A percentile compares a stretch with the other conserved stretches of the same genome.
Conservation (phyloP, 192 early-diverging fungal species). For the Piromyces sp. region DNA sequence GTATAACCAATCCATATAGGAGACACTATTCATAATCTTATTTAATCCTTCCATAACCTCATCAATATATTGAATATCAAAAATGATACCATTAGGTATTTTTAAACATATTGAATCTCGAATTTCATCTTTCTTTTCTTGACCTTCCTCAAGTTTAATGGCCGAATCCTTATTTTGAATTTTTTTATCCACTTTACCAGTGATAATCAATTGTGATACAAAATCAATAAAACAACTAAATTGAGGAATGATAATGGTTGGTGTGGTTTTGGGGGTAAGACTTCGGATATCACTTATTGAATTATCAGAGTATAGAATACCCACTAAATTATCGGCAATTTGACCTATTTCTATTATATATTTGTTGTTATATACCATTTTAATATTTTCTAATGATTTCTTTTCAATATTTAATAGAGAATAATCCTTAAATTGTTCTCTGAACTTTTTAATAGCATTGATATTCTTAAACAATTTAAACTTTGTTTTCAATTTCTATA, state of each 20-base stretch:
- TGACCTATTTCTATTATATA: background rate
- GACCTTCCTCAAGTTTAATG: background rate
- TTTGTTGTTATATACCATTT: background rate
- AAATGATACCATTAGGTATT: background rate
- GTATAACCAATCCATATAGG: background rate
- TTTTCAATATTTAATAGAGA: background rate
- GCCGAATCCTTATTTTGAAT: too few relatives aligned
- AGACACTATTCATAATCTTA: background rate
- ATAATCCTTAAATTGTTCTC: background rate
- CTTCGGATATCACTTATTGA: too few relatives aligned
- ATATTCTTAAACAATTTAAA: background rate
- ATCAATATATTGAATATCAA: background rate
- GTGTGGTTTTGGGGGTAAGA: too few relatives aligned
- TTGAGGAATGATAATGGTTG: background rate
- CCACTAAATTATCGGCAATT: background rate
- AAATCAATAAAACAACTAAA: background rate
- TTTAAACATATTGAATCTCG: background rate
- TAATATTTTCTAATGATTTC: background rate
- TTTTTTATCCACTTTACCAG: too few relatives aligned
- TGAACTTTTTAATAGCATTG: background rate
- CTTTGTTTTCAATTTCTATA: background rate
- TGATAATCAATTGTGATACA: background rate
- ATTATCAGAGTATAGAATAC: background rate
- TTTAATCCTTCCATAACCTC: background rate
- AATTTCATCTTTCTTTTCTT: background rate